A percentile compares a stretch with the other conserved stretches of the same genome.
These are phyloP conservation scores for Acanthamoeba royreba DNA, from an alignment of 208 protist species.

Conservation along the genomic window DNA sequence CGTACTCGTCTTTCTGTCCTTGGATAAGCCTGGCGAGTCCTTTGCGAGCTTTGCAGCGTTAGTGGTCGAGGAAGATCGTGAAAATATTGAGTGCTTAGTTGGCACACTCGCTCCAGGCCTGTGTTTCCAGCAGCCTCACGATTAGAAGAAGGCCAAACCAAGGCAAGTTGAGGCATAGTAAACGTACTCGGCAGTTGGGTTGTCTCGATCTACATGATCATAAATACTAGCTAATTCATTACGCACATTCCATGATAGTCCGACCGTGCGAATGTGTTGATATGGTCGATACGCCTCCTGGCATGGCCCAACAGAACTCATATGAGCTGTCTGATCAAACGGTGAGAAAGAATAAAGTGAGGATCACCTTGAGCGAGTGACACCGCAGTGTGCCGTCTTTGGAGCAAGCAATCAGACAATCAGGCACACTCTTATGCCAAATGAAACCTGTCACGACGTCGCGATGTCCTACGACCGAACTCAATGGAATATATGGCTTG, in stretches of 20 bases:
- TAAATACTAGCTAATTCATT: conserved; percentile 52
- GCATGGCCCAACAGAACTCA: too few relatives aligned
- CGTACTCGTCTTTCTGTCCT: not conserved
- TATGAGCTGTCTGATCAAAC: too few relatives aligned
- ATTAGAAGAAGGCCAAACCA: not conserved
- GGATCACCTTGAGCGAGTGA: not conserved
- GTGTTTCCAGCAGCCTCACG: not conserved
- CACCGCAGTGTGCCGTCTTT: conserved; percentile 56
- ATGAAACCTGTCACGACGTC: conserved; percentile 66
- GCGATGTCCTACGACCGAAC: conserved; percentile 54
- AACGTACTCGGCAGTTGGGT: not conserved
- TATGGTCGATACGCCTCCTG: conserved; percentile 63
- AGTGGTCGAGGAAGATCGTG: not conserved
- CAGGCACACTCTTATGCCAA: not conserved
- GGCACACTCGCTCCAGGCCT: not conserved
- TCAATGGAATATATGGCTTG: conserved; percentile 59
- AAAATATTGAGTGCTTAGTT: not conserved
- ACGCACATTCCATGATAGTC: conserved; percentile 56
- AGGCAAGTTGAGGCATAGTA: not conserved
- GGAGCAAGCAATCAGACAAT: conserved; percentile 46
- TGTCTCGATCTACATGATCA: conserved; percentile 59
- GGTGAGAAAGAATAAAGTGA: not conserved
- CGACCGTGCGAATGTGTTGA: conserved; percentile 60
- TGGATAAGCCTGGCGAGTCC: not conserved
- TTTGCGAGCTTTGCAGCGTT: not conserved